These are phyloP conservation scores for Rhytidhysteron rufulum DNA, from an alignment of 2,329 filamentous ascomycete species.

Conservation along the genomic window DNA sequence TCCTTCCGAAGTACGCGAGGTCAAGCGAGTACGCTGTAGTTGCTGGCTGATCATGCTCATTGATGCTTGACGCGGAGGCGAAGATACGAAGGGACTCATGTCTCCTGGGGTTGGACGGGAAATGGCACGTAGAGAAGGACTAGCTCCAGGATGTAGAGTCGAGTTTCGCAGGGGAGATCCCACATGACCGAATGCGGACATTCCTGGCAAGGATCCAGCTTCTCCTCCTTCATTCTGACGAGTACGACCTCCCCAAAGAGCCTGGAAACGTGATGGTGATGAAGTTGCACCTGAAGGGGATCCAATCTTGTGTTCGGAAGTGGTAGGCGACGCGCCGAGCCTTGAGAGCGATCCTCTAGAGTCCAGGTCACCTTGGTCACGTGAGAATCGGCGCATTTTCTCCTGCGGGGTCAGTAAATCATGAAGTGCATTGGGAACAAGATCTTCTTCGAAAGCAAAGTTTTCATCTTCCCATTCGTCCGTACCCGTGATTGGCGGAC, in stretches of 20 bases:
- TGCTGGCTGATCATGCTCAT: slow-evolving; percentile 62
- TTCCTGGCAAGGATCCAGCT: slow-evolving; percentile 31
- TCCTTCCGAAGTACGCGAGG: slow-evolving; percentile 28
- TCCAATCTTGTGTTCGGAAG: slow-evolving; percentile 41
- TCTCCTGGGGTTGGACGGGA: slow-evolving; percentile 47
- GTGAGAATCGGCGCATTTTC: slow-evolving; percentile 56
- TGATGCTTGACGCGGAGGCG: slow-evolving; percentile 53
- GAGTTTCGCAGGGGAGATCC: slow-evolving; percentile 65
- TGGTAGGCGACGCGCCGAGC: slow-evolving; percentile 45
- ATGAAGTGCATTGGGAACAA: slow-evolving; percentile 68
- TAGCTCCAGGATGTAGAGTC: slow-evolving; percentile 47
- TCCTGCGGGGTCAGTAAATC: slow-evolving; percentile 62
- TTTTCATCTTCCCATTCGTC: slow-evolving; percentile 58
- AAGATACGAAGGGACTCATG: slow-evolving; percentile 50
- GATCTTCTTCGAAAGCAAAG: slow-evolving; percentile 77
- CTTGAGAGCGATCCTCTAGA: slow-evolving; percentile 47
- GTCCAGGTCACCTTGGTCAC: slow-evolving; percentile 55
- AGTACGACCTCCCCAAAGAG: slow-evolving; percentile 53
- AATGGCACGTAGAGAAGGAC: slow-evolving; percentile 50
- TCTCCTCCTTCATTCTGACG: slow-evolving; percentile 47
- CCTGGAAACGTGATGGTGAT: slow-evolving; percentile 60
- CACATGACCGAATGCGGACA: slow-evolving; percentile 55
- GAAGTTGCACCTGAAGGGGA: slow-evolving; percentile 51
- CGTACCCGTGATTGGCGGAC: slow-evolving; percentile 34
- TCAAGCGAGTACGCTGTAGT: slow-evolving; percentile 43